Base-by-base conservation (phyloP, 2,329 filamentous ascomycete species). In the Penicillium sp. region DNA sequence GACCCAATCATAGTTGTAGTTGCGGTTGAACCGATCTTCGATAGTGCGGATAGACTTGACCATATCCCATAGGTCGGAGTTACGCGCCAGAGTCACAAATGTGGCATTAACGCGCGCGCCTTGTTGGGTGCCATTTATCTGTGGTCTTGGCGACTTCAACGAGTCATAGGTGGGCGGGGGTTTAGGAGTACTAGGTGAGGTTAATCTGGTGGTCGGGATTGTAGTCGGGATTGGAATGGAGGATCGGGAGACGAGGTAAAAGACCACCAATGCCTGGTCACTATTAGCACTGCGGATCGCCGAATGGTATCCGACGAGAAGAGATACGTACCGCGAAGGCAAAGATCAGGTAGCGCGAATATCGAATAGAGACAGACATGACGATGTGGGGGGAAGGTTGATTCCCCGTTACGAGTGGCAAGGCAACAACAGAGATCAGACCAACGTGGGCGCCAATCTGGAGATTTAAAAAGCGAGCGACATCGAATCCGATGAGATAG, bases 1-100 rank as follows among this genome's bases (percentile, higher is more conserved):
- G 45, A 99, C 92, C 95, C 95, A 99, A 69, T 97, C 92, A 74
- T 99, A 99, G 77, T 95, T 86, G 77, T 88, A 97, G 64, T 92
- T 88, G 64, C 84, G 83, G 77, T 99, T 99, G 83, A 99, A 99
- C 66, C 93, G 88, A 72, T 99, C 93, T 74, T 99, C 93, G 49
- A 99, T 84, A 67, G 95, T 89, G 49, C 93, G 89, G 66, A 99
- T 99, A 11, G 91, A 96, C 65, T 89, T 84, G 54, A 90, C 88
- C 66, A 99, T 95, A 42, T 99, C 93, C 93, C 93, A 99, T 25
- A 97, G 76, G 67, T 99, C 93, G 48, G 77, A 80, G 75, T 99
- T 99, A 64, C 93, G 86, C 46, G 93, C 93, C 53, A 99, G 81
- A 18, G 91, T 95, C 45, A 99, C 90, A 66, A 99, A 99, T 10